phyloP scores from a whole-genome alignment of 257 asterid species.

The Plantago ovata region DNA sequence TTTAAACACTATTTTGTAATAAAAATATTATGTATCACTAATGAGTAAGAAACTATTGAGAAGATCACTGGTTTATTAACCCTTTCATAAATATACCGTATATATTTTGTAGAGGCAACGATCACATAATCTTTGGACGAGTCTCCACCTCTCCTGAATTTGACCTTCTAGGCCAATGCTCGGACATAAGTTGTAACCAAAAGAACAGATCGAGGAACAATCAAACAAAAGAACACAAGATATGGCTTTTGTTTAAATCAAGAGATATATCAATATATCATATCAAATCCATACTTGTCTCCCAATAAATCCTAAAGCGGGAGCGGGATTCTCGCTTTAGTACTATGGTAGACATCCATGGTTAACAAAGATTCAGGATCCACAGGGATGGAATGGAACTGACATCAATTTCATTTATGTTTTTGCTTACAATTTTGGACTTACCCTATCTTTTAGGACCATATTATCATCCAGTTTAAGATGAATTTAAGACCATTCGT shows the following conservation, averaged over 20 bases:
- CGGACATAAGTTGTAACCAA: background rate
- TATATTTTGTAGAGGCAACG: too few relatives aligned
- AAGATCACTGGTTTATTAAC: too few relatives aligned
- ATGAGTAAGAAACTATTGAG: too few relatives aligned
- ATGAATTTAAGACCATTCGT: too few relatives aligned
- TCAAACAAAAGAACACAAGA: background rate
- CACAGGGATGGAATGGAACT: background rate
- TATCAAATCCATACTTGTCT: constrained; percentile 17
- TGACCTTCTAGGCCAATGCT: background rate
- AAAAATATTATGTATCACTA: too few relatives aligned
- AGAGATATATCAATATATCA: too few relatives aligned
- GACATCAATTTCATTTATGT: background rate
- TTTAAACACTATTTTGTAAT: too few relatives aligned
- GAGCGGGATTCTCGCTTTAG: constrained; percentile 11
- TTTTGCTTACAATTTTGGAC: background rate
- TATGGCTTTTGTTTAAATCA: background rate
- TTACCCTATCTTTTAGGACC: too few relatives aligned
- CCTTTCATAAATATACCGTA: too few relatives aligned
- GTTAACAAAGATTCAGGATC: constrained; percentile 3
- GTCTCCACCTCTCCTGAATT: background rate
- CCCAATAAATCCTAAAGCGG: constrained; percentile 8
- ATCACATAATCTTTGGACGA: too few relatives aligned
- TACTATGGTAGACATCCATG: background rate
- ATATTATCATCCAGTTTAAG: too few relatives aligned
- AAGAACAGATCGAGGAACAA: background rate